Conservation (phyloP, 257 asterid species). For the Leonotis leonurus region DNA sequence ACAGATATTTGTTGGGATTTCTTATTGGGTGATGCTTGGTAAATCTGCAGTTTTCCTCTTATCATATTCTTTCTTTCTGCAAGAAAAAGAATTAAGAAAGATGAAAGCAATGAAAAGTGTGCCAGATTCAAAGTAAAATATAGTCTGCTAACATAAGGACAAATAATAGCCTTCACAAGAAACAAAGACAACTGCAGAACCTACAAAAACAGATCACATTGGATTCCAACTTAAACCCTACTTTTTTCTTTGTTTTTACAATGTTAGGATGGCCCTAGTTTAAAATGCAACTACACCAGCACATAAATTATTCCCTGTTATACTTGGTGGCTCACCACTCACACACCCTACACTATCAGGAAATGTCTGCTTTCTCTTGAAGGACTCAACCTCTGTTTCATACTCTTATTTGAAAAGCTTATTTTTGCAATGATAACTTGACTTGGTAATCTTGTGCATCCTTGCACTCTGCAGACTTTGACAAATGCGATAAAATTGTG, state of each 20-base stretch:
- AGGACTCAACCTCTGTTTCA: too few relatives aligned
- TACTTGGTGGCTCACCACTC: not conserved
- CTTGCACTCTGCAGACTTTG: not conserved
- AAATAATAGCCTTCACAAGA: slow-evolving; percentile 23
- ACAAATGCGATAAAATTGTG: not conserved
- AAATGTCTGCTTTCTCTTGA: not conserved
- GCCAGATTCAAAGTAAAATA: not conserved
- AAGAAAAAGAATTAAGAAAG: not conserved
- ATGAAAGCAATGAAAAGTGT: not conserved
- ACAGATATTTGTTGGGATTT: not conserved
- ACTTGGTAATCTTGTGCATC: not conserved
- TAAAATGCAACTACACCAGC: not conserved
- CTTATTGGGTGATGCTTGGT: not conserved
- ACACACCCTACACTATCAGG: slow-evolving; percentile 13
- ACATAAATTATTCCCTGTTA: not conserved
- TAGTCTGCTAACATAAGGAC: slow-evolving; percentile 8
- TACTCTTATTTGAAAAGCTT: too few relatives aligned
- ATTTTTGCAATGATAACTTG: too few relatives aligned
- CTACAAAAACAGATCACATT: slow-evolving; percentile 13
- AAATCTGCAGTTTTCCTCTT: not conserved
- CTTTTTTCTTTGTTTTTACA: not conserved
- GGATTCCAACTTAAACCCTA: slow-evolving; percentile 22
- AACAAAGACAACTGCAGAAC: slow-evolving; percentile 12
- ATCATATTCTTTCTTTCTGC: not conserved
- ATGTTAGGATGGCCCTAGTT: not conserved